Conservation (phyloP, 352 stramenopile species). For the Phytopythium kandeliae region DNA sequence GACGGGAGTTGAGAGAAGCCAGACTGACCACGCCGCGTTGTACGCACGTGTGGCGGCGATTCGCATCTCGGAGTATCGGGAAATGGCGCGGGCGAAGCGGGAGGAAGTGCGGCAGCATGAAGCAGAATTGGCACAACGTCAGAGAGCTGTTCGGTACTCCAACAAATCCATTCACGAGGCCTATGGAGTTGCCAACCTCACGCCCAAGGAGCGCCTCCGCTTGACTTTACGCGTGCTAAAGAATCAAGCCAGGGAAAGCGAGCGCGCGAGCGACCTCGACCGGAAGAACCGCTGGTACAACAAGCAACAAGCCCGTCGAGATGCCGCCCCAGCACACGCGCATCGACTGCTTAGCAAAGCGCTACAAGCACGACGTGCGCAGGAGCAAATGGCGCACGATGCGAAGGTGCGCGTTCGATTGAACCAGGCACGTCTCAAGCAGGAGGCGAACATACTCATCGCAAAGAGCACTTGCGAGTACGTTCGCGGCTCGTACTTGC, state of each 20-base stretch:
- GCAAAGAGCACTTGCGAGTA: slow-evolving; percentile 18
- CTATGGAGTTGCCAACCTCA: slow-evolving; percentile 32
- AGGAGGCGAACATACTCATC: slow-evolving; percentile 24
- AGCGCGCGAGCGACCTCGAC: slow-evolving; percentile 13
- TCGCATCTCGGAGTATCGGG: slow-evolving; percentile 13
- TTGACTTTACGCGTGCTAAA: slow-evolving; percentile 15
- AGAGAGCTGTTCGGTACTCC: slow-evolving; percentile 27
- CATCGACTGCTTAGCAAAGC: slow-evolving; percentile 11
- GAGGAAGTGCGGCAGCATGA: slow-evolving; percentile 9
- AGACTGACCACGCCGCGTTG: slow-evolving; percentile 6
- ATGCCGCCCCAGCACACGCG: slow-evolving; percentile 12
- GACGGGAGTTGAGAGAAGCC: background rate
- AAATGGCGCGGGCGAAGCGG: slow-evolving; percentile 3
- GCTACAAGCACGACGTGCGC: slow-evolving; percentile 1
- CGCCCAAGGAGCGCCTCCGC: slow-evolving; percentile 27
- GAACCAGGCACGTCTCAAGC: slow-evolving; percentile 14
- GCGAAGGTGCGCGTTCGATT: slow-evolving; percentile 9
- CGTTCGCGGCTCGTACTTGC: slow-evolving; percentile 37
- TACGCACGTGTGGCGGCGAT: slow-evolving; percentile 16
- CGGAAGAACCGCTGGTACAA: slow-evolving; percentile 37
- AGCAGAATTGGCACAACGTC: slow-evolving; percentile 11
- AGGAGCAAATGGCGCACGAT: slow-evolving; percentile 1
- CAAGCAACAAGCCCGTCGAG: slow-evolving; percentile 2
- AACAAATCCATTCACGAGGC: slow-evolving; percentile 28
- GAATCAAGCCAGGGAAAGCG: slow-evolving; percentile 11